Percentiles rank a stretch among this genome's conserved stretches.
Conservation (phyloP, 2,329 filamentous ascomycete genomes). For the Zymoseptoria ardabiliae region DNA sequence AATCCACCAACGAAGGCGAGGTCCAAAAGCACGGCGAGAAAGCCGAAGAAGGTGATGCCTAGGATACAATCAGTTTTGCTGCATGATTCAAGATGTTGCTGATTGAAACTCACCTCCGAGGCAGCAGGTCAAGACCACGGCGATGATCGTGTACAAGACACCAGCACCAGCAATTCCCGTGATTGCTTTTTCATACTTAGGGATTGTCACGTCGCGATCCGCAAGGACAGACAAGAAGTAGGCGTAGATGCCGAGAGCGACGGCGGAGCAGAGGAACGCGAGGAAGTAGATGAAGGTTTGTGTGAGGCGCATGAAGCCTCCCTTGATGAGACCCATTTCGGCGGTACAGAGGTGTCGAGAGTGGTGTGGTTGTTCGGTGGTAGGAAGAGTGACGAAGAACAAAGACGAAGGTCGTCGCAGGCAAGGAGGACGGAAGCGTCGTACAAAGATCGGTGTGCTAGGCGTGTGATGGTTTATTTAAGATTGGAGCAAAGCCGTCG, state of each 20-base stretch:
- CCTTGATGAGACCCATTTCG: conserved; percentile 34
- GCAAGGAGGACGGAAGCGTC: background rate
- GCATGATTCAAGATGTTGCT: background rate
- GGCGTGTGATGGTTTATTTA: background rate
- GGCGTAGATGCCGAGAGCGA: conserved; percentile 61
- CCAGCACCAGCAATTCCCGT: conserved; percentile 66
- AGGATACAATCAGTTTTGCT: background rate
- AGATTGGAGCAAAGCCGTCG: background rate
- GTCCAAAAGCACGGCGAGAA: conserved; percentile 68
- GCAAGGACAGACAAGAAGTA: conserved; percentile 74
- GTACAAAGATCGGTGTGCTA: background rate
- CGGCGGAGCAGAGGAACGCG: conserved; percentile 62
- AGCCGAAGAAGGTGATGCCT: conserved; percentile 61
- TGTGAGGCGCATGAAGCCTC: conserved; percentile 57
- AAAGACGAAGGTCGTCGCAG: background rate
- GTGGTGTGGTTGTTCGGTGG: conserved; percentile 1
- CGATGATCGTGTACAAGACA: conserved; percentile 65
- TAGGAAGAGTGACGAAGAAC: background rate
- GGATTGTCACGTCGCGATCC: conserved; percentile 45
- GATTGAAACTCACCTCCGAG: conserved; percentile 48
- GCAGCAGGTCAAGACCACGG: conserved; percentile 69
- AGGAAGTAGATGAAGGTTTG: conserved; percentile 68
- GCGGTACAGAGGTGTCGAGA: background rate
- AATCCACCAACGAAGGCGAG: conserved; percentile 68
- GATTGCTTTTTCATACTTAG: conserved; percentile 41